Evolutionary conservation across 2,329 filamentous ascomycete species (phyloP).

Genomic region (Colletotrichum noveboracense): DNA sequence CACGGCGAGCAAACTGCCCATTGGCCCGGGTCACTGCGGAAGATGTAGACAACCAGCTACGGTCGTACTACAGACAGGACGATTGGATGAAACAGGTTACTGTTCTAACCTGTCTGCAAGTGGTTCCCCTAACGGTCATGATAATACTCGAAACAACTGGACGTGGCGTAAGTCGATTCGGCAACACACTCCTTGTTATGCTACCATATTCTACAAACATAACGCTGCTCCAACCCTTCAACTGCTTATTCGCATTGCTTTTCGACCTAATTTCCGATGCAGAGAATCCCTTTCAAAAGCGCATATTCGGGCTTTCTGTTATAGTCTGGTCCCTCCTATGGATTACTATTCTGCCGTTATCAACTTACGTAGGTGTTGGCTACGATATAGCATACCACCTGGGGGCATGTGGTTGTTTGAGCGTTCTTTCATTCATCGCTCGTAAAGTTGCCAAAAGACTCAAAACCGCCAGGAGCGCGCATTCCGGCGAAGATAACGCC

Average conservation of each 20-base stretch:
- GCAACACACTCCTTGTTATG: neutral
- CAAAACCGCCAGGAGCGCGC: rapidly evolving
- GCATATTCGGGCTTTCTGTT: rapidly evolving
- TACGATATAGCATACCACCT: too few relatives aligned
- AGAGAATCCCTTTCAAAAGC: neutral
- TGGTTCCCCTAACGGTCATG: neutral
- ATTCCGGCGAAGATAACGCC: rapidly evolving
- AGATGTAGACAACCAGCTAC: rapidly evolving
- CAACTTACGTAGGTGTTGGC: too few relatives aligned
- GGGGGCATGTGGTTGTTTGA: too few relatives aligned
- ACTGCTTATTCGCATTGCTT: neutral
- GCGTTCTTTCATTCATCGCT: too few relatives aligned
- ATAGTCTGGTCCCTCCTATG: neutral
- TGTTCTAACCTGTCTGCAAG: neutral
- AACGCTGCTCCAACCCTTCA: rapidly evolving
- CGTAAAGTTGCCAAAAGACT: too few relatives aligned
- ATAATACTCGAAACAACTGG: too few relatives aligned
- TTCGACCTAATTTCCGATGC: neutral
- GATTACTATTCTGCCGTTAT: neutral
- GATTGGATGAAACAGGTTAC: neutral
- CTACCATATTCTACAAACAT: rapidly evolving
- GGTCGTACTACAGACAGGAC: neutral
- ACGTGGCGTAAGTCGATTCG: too few relatives aligned
- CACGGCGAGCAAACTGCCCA: too few relatives aligned
- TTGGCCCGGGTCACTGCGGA: too few relatives aligned